Base-by-base conservation (phyloP, 2,329 filamentous ascomycete genomes). In the Neopestalotiopsis sp. region DNA sequence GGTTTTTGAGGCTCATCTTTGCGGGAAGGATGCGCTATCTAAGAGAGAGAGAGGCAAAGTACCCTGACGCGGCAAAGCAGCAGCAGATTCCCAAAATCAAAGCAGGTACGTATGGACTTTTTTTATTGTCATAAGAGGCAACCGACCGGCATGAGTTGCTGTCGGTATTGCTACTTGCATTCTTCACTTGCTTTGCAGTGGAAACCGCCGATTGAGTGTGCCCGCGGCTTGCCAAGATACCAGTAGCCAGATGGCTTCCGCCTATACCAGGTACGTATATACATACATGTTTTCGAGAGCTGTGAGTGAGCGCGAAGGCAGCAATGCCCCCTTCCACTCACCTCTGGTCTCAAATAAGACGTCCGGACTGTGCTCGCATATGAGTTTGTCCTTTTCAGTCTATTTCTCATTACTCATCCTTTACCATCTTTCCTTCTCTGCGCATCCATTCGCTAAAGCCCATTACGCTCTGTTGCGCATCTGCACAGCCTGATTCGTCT, bases 311-410 rank as follows among this genome's bases (percentile, higher is more conserved):
- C 32, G 38, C 40, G 68, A 69, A 69, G 65, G 68, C 68, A 69
- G 68, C 68, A 69, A 56, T 67, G 58, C 68, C 65, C 68, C 64
- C 61, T 69, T 58, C 65, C 62, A 28, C 60, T 34, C 20, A 34
- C n/a, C 20, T 49, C 32, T 32, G 34, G 58, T 69, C 45, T 52
- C 59, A 60, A 59, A 67, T 59, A 69, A 62, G 49, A 66, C 52
- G 45, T 60, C 57, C 9, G n/a, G 42, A 20, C 30, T 52, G 45
- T 52, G 61, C 34, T 67, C 60, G 68, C 30, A 63, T 58, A 64
- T 69, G 68, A 58, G 59, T 64, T 67, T 60, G 60, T 6, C 14
- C 17, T 40, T 58, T 40, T n/a, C 34, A 9, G 52, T 60, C 59
- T 52, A 30, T 38, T 66, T 59, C 24, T 63, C 56, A 49, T 69